Conservation (phyloP, 129 eudicot species). For the Flaveria brownii region DNA sequence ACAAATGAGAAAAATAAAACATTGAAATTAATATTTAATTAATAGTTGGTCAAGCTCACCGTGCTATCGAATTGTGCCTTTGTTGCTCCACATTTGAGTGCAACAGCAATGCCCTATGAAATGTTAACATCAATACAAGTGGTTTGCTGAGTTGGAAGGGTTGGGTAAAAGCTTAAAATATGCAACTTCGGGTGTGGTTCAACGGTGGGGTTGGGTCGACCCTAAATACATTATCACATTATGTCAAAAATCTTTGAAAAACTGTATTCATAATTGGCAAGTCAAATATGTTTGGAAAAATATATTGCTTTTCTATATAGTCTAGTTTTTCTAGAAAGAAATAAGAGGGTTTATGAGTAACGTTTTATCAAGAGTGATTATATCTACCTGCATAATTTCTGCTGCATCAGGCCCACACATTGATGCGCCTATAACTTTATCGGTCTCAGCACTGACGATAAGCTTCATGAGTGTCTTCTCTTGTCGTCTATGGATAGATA, state of each 20-base stretch:
- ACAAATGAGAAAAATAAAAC: no score
- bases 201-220: background rate
- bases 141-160: background rate
- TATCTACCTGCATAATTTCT: constrained; percentile 88
- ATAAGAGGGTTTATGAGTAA: background rate
- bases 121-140: background rate
- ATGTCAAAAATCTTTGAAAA: background rate
- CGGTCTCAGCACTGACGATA: constrained; percentile 83
- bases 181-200: background rate
- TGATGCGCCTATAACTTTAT: constrained; percentile 97
- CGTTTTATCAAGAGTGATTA: constrained; percentile 4
- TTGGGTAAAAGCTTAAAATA: background rate
- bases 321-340: no score
- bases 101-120: constrained; percentile 81
- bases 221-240: background rate
- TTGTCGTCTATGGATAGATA: constrained; percentile 54
- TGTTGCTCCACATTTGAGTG: constrained; percentile 96
- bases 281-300: background rate
- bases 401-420: constrained; percentile 99
- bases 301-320: no score
- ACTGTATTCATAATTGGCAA: background rate
- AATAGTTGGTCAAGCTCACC: constrained; percentile 42
- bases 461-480: constrained; percentile 96
- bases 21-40: background rate
- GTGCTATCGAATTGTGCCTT: constrained; percentile 96